Base-by-base conservation (phyloP, 345 rosid genomes). In the Sonneratia alba region DNA sequence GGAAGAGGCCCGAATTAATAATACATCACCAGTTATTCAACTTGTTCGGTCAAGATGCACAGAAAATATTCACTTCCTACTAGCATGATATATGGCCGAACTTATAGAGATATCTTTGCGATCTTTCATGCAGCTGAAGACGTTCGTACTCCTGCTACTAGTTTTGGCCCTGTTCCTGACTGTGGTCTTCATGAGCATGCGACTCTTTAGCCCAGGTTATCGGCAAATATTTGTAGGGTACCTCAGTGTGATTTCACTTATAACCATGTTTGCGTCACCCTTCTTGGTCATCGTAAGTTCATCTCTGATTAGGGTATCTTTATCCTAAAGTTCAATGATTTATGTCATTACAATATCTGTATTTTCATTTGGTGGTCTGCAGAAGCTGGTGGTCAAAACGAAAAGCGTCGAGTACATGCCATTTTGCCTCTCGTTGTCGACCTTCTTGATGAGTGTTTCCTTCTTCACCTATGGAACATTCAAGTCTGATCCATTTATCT, bases 331-430 rank as follows among this genome's bases (percentile, higher is more conserved):
- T 47, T 47, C 51, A 47, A 47, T 47, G 51, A 2, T 47, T 47
- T 11, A 14, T 47, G 51, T 11, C 11, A 47, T 47, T 7, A 47
- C 16, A 14, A 11, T 47, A 2, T 47, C 16, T 47, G 51, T 27
- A 27, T 47, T 11, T 47, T 47, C 3, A 9, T 6, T 14, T 47
- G 7, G 7, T 11, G 51, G 51, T 47, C 24, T 4, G 69, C 85
- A 86, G 90, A 84, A 82, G 64, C 43, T 82, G 79, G 90, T 84
- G 61, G 73, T 79, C 51, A 81, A 81, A 55, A 81, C 80, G 38
- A 79, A 70, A 42, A 86, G 90, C 21, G 83, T 84, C 4, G 90
- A 84, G 27, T 86, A 68, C 81, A 86, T 86, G 90, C 86, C 90
- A 0, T 79, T 82, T 48, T 77, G 57, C 51, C 87, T 86, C n/a